Evolutionary conservation across 2,329 filamentous ascomycete genomes (phyloP), one percentile per base, ranked within the genome.

Genomic region (Aureobasidium vineae): DNA sequence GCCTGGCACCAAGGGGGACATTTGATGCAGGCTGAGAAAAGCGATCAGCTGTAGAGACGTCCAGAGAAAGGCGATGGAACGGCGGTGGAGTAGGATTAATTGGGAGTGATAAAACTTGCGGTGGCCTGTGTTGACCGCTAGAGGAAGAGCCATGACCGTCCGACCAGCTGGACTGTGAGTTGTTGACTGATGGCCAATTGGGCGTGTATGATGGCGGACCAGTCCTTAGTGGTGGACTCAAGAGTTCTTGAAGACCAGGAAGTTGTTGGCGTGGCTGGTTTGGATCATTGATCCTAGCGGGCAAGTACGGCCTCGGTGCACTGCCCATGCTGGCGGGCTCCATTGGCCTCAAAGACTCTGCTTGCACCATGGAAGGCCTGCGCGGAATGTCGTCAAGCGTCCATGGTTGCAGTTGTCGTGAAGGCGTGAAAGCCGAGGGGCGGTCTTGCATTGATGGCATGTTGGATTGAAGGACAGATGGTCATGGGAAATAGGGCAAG

Each of bases 191-290:
- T 16, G 66, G 26, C 60, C 66, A 67, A 23, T 47, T 57, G 21
- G 49, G 31, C 15, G 50, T 41, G 16, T 47, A 63, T 33, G 66
- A 53, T 45, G 49, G 53, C 2, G 60, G 43, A 21, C 60, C 60
- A 13, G 59, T 40, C 21, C 66, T 54, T 19, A 57, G 13, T 11
- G 66, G 4, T 19, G 66, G 66, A 53, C 60, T 65, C 23, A 65
- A 53, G 3, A 67, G 53, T 19, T 65, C 66, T n/a, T 49, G 43
- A 4, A 67, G 49, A n/a, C 66, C 66, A 23, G 66, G 66, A 38
- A 67, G 60, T 23, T 64, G 59, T 52, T 67, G 66, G 10, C 66
- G 38, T 40, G 36, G 60, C 31, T 59, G 64, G 15, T 38, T 41
- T 50, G 49, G 21, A 47, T 47, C 50, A 16, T 19, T 56, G 28